Base-by-base conservation (phyloP, 106 monocot genomes). In the Alisma plantagoaquatica region DNA sequence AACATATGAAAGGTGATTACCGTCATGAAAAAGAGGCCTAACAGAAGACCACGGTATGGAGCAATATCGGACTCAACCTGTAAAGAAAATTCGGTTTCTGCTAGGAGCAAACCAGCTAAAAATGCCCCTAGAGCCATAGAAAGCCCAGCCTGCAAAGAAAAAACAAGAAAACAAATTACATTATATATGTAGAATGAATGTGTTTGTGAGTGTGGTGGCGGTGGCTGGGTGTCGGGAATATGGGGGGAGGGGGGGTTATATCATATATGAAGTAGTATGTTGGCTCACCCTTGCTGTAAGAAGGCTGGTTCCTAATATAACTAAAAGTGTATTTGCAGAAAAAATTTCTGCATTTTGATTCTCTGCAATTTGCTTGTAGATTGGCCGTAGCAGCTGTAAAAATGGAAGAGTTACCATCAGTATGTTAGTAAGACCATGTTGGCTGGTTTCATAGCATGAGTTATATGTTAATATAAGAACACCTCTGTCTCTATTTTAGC, bases 41-140 rank as follows among this genome's bases (percentile, higher is more conserved):
- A 46, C 45, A 96, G 76, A 59, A 96, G 96, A 15, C 96, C 96
- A 53, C 96, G 88, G 55, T 84, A 96, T 33, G 96, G 96, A 54
- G 96, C 96, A 60, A 96, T 96, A 78, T 96, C 96, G 28, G 96
- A 96, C 76, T 96, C 96, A 60, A 96, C 96, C 67, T 96, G 96
- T 19, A 96, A 74, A 48, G 96, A 96, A 77, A 96, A 96, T 68
- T 96, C 96, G n/a, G 89, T 96, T 69, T 96, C 96, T 33, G 96
- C 88, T 62, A 96, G 62, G 15, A 96, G 81, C 17, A 96, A 77
- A 65, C 96, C 96, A 70, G 94, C 94, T 57, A 96, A 75, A 81
- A 96, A 96, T 45, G 94, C 94, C 65, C 94, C 94, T 49, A 96
- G 60, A 29, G 94, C 94, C 94, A 94, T 94, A 25, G 94, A 94